Evolutionary conservation across 2,329 filamentous ascomycete genomes (phyloP).

Genomic region (Fusarium fujikuroi): DNA sequence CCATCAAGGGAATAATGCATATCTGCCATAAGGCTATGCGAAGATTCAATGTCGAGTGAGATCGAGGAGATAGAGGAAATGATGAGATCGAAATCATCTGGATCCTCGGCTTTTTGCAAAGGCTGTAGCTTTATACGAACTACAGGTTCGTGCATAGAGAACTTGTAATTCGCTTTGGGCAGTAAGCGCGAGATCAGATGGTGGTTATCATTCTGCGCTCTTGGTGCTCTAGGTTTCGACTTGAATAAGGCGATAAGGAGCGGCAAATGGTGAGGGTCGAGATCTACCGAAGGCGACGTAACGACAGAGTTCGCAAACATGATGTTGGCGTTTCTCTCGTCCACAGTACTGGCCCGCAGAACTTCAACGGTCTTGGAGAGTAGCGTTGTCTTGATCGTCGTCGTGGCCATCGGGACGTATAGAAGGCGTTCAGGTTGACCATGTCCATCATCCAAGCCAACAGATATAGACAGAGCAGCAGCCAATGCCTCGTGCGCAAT

Average conservation of each 20-base stretch:
- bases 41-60: slow-evolving; percentile 92
- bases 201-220: slow-evolving; percentile 56
- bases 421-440: slow-evolving; percentile 86
- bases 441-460: slow-evolving; percentile 91
- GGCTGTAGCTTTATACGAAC: slow-evolving; percentile 88
- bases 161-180: slow-evolving; percentile 93
- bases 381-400: slow-evolving; percentile 90
- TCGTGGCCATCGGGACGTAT: slow-evolving; percentile 97
- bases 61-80: slow-evolving; percentile 96
- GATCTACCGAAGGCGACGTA: slow-evolving; percentile 92
- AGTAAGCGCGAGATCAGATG: slow-evolving; percentile 89
- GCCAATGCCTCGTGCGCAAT: slow-evolving; percentile 94
- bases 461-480: slow-evolving; percentile 89
- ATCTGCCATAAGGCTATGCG: slow-evolving; percentile 87
- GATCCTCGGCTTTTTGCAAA: slow-evolving; percentile 70
- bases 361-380: slow-evolving; percentile 93
- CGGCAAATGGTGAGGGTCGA: slow-evolving; percentile 91
- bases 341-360: slow-evolving; percentile 73
- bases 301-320: slow-evolving; percentile 96
- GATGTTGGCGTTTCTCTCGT: slow-evolving; percentile 94
- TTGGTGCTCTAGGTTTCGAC: slow-evolving; percentile 55
- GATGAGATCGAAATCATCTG: slow-evolving; percentile 91
- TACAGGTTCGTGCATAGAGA: slow-evolving; percentile 97
- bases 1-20: slow-evolving; percentile 88
- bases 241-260: slow-evolving; percentile 82